Conservation (phyloP, 345 rosid genomes). For the Heritiera fomes region DNA sequence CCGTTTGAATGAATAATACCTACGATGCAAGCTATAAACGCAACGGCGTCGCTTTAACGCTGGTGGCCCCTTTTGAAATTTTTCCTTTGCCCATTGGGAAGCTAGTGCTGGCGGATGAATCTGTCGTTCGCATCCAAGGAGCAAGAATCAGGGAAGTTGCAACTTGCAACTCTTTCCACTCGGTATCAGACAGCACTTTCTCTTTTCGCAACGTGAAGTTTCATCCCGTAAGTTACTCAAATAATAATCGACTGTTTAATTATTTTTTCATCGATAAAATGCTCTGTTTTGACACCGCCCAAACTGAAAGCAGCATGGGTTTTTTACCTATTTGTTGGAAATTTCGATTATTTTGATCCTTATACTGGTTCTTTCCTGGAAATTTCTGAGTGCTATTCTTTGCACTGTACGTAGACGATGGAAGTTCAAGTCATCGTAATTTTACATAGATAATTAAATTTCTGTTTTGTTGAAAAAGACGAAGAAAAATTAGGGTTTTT, state of each 20-base stretch:
- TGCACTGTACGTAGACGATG: neutral
- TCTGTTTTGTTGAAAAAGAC: constrained; percentile 1
- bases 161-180: neutral
- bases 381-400: neutral
- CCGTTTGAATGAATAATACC: too few relatives aligned
- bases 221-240: neutral
- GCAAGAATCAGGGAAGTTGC: neutral
- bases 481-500: neutral
- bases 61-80: neutral
- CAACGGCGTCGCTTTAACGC: neutral
- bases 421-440: neutral
- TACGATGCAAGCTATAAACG: too few relatives aligned
- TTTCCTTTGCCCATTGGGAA: neutral
- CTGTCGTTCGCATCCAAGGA: neutral
- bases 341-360: neutral
- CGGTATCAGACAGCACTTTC: neutral
- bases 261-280: neutral
- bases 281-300: neutral
- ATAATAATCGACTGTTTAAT: neutral
- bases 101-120: neutral
- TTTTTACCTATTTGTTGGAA: neutral
- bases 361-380: neutral
- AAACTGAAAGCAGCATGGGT: neutral
- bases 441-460: neutral
- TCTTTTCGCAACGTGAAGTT: neutral